Evolutionary conservation across 805 yeast genomes (phyloP).

Genomic region (Saccharomycopsis fermentans): DNA sequence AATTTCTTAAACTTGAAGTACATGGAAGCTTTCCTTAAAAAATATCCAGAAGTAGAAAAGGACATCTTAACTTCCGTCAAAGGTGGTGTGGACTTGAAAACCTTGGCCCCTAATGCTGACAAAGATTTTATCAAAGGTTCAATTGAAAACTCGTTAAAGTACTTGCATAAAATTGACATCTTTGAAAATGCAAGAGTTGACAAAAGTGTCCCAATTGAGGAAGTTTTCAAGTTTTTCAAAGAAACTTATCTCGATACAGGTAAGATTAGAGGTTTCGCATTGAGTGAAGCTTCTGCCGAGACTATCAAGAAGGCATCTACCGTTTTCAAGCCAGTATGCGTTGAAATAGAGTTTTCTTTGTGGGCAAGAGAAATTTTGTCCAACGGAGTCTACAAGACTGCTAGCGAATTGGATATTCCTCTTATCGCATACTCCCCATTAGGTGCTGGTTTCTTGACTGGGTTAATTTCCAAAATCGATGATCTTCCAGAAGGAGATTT

Average conservation of each 20-base stretch:
- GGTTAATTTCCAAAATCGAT: conserved; percentile 34
- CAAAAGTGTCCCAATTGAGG: conserved; percentile 42
- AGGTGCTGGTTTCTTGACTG: conserved; percentile 70
- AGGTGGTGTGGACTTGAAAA: conserved; percentile 41
- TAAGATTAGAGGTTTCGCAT: conserved; percentile 55
- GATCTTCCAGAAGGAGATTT: conserved; percentile 51
- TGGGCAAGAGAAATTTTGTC: conserved; percentile 49
- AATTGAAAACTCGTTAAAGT: conserved; percentile 34
- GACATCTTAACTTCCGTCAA: conserved; percentile 57
- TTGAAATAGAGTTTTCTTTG: conserved; percentile 73
- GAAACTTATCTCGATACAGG: conserved; percentile 50
- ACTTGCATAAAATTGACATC: conserved; percentile 40
- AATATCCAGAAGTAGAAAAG: conserved; percentile 44
- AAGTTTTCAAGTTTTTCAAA: conserved; percentile 45
- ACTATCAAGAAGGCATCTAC: conserved; percentile 50
- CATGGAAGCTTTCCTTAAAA: conserved; percentile 46
- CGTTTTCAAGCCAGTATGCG: conserved; percentile 50
- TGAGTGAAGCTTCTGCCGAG: conserved; percentile 60
- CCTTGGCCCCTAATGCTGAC: conserved; percentile 39
- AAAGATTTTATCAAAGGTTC: conserved; percentile 37
- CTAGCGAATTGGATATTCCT: conserved; percentile 50
- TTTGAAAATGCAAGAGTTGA: conserved; percentile 73
- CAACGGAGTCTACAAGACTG: conserved; percentile 55
- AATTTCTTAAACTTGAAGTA: conserved; percentile 43
- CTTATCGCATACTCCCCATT: conserved; percentile 77